Base-by-base conservation (phyloP, 2,329 filamentous ascomycete genomes). In the Pseudophaeomoniella oleicola region DNA sequence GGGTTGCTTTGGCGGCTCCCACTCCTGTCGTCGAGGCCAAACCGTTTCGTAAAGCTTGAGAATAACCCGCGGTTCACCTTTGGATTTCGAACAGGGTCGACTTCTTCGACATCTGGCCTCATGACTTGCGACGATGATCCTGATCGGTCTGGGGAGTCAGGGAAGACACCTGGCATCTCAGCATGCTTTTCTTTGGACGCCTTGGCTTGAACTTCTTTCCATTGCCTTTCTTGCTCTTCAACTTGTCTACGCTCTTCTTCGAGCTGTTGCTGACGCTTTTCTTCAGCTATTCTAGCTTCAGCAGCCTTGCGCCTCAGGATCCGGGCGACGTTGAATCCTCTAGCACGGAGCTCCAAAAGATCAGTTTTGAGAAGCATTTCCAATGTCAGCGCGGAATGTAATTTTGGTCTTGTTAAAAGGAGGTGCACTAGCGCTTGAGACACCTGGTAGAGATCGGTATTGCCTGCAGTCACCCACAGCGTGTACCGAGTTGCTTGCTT, bases 291-390 rank as follows among this genome's bases (percentile, higher is more conserved):
- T 36, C 83, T 75, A 4, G 84, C 83, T 56, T 96, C 86, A 2
- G 83, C 82, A 14, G 81, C 85, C 60, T 92, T 92, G 37, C 80
- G 80, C 27, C 84, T 75, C 15, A 98, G 67, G 43, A 98, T 96
- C 35, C 90, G 80, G 51, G 94, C 85, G 29, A 98, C 90, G 46
- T 98, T 96, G 65, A 94, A 96, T 2, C 90, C 90, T 44, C 90
- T 84, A 41, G 78, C 76, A 48, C 84, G 78, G 30, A 98, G 63
- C 36, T 87, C 78, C 33, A 81, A 72, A 16, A 98, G 67, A 47
- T 88, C 84, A 5, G 90, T 77, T 39, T 82, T 88, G 27, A 98
- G 63, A 43, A 98, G 80, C 37, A 85, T 87, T 58, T 96, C 90
- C 38, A 98, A 75, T 37, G 90, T 88, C 38, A 94, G 71, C 37